Conservation (phyloP, 2,329 filamentous ascomycete species). For the Cytospora paraplurivora region DNA sequence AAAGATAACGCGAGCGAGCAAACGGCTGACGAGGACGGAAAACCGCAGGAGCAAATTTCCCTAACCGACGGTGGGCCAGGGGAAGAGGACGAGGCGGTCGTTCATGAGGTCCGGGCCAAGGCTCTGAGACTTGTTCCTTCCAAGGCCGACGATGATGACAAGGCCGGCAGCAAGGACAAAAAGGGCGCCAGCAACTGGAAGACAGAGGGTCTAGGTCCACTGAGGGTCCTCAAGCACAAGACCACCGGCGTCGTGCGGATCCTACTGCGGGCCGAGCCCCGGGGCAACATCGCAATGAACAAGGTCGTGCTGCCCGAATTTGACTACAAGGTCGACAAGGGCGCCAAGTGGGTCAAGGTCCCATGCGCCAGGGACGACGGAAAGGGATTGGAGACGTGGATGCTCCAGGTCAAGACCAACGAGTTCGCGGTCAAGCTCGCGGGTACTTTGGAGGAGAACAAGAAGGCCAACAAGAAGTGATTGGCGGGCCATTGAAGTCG, state of each 20-base stretch:
- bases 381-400: conserved; percentile 67
- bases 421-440: conserved; percentile 58
- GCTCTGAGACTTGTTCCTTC: conserved; percentile 62
- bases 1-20: conserved; percentile 45
- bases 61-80: conserved; percentile 67
- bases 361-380: conserved; percentile 60
- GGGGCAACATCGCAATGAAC: conserved; percentile 75
- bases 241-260: conserved; percentile 67
- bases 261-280: conserved; percentile 73
- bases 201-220: conserved; percentile 69
- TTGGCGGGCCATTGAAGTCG: background rate
- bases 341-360: conserved; percentile 61
- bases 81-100: conserved; percentile 70
- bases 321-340: conserved; percentile 60
- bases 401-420: conserved; percentile 69
- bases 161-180: conserved; percentile 42
- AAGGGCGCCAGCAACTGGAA: conserved; percentile 63
- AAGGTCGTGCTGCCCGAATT: conserved; percentile 62
- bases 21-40: conserved; percentile 56
- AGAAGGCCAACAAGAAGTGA: conserved; percentile 57
- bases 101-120: conserved; percentile 73
- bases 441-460: conserved; percentile 53
- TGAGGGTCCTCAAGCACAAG: conserved; percentile 75
- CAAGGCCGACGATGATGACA: conserved; percentile 47
- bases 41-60: conserved; percentile 64